Base-by-base conservation (phyloP, 148 eudicot species). In the Beta vulgaris region DNA sequence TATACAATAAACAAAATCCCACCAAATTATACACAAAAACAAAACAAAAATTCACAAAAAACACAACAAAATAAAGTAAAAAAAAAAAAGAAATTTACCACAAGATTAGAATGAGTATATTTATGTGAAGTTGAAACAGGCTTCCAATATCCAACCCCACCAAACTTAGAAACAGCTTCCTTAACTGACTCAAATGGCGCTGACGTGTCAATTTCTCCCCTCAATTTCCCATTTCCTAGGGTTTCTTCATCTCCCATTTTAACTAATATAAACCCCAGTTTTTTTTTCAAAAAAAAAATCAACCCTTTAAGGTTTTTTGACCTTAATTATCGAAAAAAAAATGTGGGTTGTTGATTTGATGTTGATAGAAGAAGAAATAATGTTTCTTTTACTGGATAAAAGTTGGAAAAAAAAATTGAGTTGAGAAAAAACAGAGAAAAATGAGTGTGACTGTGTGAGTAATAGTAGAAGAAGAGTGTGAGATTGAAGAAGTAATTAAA, bases 111-210 rank as follows among this genome's bases (percentile, higher is more conserved):
- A 49, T 23, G 21, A 73, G 76, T 18, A 54, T 85, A 72, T 43
- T 70, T 72, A 74, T 40, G 53, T 49, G 76, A 74, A 2, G 73
- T 79, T 36, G 75, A 71, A 73, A 1, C 46, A 69, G 97, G 98
- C 69, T 84, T 89, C 97, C 97, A 94, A 57, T 84, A 90, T 18
- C 93, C 98, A 69, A 90, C 81, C 10, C 98, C 98, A 66, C 96
- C 98, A 71, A 94, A 94, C 37, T 86, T 89, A 73, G 60, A 82
- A 19, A 88, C 97, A 0, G 98, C 98, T 72, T 91, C 93, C 79
- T 88, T 94, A 8, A 94, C 96, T 6, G 98, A 91, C 85, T 91
- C 98, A 53, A 94, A 90, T 18, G 98, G 97, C 6, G 96, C 97
- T 4, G 96, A 91, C 16, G 98, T 94, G 75, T 94, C 98, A 64